A percentile compares a stretch with the other conserved stretches of the same genome.
phyloP scores from a whole-genome alignment of 305 asterid genomes.

The Ilex paraguariensis region DNA sequence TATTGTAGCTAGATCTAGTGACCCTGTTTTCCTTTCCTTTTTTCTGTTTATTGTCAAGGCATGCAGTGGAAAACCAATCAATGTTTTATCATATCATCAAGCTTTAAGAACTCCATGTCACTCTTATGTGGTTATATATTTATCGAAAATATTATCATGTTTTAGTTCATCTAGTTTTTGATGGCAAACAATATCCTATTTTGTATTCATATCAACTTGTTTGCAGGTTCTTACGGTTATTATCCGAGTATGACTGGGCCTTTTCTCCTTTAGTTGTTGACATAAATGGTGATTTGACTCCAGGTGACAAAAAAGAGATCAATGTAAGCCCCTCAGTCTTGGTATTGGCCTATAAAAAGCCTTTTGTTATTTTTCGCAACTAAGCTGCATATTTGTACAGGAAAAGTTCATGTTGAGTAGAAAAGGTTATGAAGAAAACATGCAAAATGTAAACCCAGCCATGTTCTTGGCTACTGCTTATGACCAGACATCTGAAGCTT shows the following conservation, averaged over 20 bases:
- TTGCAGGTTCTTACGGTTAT: constrained; percentile 78
- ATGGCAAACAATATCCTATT: background rate
- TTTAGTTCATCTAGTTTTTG: background rate
- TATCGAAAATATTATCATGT: too few relatives aligned
- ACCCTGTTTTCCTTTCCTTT: too few relatives aligned
- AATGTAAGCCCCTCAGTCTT: constrained; percentile 36
- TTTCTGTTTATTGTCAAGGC: too few relatives aligned
- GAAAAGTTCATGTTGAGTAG: constrained; percentile 61
- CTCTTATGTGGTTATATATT: too few relatives aligned
- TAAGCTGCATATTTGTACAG: constrained; percentile 27
- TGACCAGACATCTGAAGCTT: constrained; percentile 83
- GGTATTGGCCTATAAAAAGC: too few relatives aligned
- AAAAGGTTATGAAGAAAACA: constrained; percentile 47
- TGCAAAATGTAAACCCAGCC: constrained; percentile 46
- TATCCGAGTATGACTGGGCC: constrained; percentile 88
- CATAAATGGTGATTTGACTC: constrained; percentile 75
- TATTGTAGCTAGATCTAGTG: too few relatives aligned
- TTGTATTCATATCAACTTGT: constrained; percentile 10
- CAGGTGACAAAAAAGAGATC: constrained; percentile 77
- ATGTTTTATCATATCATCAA: too few relatives aligned
- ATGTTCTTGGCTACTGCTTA: constrained; percentile 84
- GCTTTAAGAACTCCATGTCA: too few relatives aligned
- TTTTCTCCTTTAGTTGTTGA: constrained; percentile 83
- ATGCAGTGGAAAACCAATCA: too few relatives aligned
- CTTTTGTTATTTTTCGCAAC: constrained; percentile 1